Conservation (phyloP, 805 yeast species). For the Hanseniaspora jakobsenii region DNA sequence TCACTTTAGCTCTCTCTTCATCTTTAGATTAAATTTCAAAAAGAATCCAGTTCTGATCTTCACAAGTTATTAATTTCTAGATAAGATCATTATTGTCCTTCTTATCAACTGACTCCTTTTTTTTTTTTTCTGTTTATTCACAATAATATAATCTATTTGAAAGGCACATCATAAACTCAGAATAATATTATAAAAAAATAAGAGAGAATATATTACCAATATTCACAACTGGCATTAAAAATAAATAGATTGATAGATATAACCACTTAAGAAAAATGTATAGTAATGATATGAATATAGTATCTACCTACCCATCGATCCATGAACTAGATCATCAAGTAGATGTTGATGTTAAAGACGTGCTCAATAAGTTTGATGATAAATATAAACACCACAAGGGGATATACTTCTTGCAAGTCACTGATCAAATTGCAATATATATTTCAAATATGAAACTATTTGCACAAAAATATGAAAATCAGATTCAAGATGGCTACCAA, state of each 20-base stretch:
- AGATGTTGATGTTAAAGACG: conserved; percentile 1
- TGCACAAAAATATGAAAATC: not conserved
- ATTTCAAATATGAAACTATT: conserved; percentile 14
- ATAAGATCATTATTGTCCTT: no score
- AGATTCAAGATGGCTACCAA: conserved; percentile 1
- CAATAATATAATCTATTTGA: no score
- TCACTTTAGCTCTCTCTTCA: no score
- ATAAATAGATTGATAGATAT: not conserved
- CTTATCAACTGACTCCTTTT: no score
- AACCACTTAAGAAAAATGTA: not conserved
- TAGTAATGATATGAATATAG: not conserved
- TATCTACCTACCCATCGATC: conserved; percentile 1
- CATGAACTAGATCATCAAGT: conserved; percentile 12
- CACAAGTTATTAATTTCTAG: no score
- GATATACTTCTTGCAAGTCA: conserved; percentile 1
- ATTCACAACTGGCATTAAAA: no score
- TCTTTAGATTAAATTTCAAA: no score
- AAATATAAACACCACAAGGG: not conserved
- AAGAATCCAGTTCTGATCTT: no score
- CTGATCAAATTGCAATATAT: conserved; percentile 14
- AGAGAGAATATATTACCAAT: no score
- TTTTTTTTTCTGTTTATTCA: no score
- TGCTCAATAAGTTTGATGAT: not conserved
- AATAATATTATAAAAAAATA: no score
- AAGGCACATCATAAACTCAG: no score